Evolutionary conservation across 1,284 basidiomycete species (phyloP).

Genomic region (Malassezia equina): DNA sequence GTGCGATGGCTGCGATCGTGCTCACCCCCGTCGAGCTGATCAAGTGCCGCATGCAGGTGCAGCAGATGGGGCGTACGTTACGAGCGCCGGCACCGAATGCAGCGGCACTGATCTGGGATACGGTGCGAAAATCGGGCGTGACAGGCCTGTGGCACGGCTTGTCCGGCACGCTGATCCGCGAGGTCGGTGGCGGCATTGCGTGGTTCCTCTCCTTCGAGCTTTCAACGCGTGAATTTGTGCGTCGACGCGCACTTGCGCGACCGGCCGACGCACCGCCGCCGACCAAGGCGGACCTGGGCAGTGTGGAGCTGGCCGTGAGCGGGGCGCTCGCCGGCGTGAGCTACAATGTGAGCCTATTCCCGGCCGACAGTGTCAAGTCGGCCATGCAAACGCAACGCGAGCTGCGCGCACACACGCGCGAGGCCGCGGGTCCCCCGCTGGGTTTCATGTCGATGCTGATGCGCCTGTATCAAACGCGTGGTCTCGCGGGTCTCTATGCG

Average conservation of each 20-base stretch:
- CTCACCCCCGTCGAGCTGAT: slow-evolving; percentile 83
- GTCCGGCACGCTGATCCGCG: slow-evolving; percentile 65
- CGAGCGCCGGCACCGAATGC: slow-evolving; percentile 37
- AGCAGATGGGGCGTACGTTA: slow-evolving; percentile 58
- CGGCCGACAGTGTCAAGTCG: slow-evolving; percentile 83
- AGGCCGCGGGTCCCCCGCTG: slow-evolving; percentile 27
- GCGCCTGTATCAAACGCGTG: slow-evolving; percentile 67
- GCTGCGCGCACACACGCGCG: slow-evolving; percentile 52
- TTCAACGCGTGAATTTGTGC: slow-evolving; percentile 27
- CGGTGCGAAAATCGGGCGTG: slow-evolving; percentile 60
- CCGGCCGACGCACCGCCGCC: slow-evolving; percentile 19
- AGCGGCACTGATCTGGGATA: slow-evolving; percentile 58
- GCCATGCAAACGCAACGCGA: slow-evolving; percentile 90
- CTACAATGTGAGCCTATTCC: slow-evolving; percentile 57
- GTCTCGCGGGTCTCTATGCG: slow-evolving; percentile 76
- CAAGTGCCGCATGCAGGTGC: slow-evolving; percentile 92
- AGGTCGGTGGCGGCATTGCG: slow-evolving; percentile 73
- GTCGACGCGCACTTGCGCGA: slow-evolving; percentile 10
- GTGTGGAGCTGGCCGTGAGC: slow-evolving; percentile 71
- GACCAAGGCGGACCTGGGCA: slow-evolving; percentile 53
- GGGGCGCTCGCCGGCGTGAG: slow-evolving; percentile 77
- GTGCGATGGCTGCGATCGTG: slow-evolving; percentile 69
- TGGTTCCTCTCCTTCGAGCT: slow-evolving; percentile 79
- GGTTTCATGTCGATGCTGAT: slow-evolving; percentile 64
- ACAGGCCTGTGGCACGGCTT: slow-evolving; percentile 78